Base-by-base conservation (phyloP, 306 rosid species). In the Myrica gale region DNA sequence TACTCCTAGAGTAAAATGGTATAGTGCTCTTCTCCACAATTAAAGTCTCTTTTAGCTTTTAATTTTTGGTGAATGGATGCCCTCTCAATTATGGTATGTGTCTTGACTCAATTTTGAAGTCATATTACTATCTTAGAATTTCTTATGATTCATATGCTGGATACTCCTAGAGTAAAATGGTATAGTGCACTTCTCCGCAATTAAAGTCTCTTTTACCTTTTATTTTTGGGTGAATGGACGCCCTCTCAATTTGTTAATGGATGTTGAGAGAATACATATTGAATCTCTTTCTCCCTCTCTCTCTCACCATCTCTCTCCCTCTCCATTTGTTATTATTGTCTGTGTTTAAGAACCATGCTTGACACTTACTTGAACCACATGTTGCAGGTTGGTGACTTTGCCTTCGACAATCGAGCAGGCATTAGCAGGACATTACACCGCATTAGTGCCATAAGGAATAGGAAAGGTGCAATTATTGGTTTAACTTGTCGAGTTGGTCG, bases 401-500 rank as follows among this genome's bases (percentile, higher is more conserved):
- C 92, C 41, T 43, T 90, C 57, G 98, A 89, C 81, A 90, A 95
- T 84, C 84, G 98, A 88, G 98, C 97, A 51, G 99, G 98, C 75
- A 96, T 96, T 71, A 96, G 98, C 80, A 82, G 98, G 88, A 90
- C 99, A 53, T 85, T 96, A 78, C 98, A 92, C 85, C 91, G 93
- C 32, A 92, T 96, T 32, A 96, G 98, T 84, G 96, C 92, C 81
- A 89, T 95, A 84, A 92, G 93, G 88, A 95, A 95, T 83, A 85
- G 97, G 15, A 95, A 90, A 80, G 90, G 98, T 66, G 75, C 85
- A 65, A 95, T 92, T 82, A 89, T 92, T 76, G 99, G 99, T 79
- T 85, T 95, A 73, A 92, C 99, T 77, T 95, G 98, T 85, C 90
- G 97, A 75, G 97, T 90, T 81, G 98, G 97, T 66, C 81, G 99